Percentiles rank a stretch among this genome's conserved stretches.
phyloP scores from a whole-genome alignment of 2,329 filamentous ascomycete species.

The Pezicula carpinea region DNA sequence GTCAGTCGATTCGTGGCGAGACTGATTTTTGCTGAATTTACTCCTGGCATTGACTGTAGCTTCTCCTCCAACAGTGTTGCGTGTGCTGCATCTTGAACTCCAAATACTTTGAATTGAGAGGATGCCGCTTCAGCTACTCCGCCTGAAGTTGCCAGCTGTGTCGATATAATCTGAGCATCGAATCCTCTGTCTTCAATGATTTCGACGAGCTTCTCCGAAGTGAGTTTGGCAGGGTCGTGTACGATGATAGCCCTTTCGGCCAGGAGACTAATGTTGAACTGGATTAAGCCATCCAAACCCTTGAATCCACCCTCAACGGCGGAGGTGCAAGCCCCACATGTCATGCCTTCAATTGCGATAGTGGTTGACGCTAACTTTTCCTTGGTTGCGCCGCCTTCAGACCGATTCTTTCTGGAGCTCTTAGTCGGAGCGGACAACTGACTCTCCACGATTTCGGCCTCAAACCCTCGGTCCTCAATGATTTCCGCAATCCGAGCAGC shows the following conservation, averaged over 20 bases:
- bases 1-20: constrained; percentile 69
- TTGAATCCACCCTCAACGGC: constrained; percentile 82
- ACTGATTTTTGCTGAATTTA: constrained; percentile 70
- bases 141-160: constrained; percentile 55
- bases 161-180: constrained; percentile 77
- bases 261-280: constrained; percentile 92
- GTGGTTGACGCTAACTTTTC: constrained; percentile 65
- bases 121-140: constrained; percentile 52
- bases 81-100: constrained; percentile 65
- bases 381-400: constrained; percentile 18
- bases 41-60: constrained; percentile 61
- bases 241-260: constrained; percentile 88
- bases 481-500: constrained; percentile 51
- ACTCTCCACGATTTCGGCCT: constrained; percentile 72
- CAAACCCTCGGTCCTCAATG: constrained; percentile 72
- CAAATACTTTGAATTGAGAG: constrained; percentile 80
- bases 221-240: constrained; percentile 69
- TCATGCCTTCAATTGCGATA: constrained; percentile 92
- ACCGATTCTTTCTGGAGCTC: constrained; percentile 25
- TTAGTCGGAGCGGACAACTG: constrained; percentile 38
- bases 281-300: constrained; percentile 69
- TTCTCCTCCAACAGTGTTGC: constrained; percentile 67
- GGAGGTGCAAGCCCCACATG: constrained; percentile 92
- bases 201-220: constrained; percentile 70
- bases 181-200: constrained; percentile 89